Evolutionary conservation across 371 early-diverging fungal species (phyloP).

Genomic region (Lichtheimia hyalospora): DNA sequence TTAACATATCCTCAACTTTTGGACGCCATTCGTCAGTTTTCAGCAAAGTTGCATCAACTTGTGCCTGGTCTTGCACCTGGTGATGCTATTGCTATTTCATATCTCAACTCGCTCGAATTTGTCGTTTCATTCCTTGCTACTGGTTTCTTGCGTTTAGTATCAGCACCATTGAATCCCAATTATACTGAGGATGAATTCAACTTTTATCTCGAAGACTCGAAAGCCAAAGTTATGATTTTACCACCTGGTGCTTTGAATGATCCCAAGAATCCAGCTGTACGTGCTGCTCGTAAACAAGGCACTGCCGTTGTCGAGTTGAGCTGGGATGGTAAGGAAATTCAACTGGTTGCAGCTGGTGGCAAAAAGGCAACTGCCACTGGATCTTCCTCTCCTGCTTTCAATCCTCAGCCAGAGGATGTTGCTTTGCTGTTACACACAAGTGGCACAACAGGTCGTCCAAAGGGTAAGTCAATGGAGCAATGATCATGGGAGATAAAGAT

Average conservation of each 20-base stretch:
- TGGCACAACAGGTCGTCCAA: conserved; percentile 84
- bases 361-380: not conserved
- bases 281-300: conserved; percentile 61
- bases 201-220: conserved; percentile 79
- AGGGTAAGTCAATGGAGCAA: conserved; percentile 46
- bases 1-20: conserved; percentile 38
- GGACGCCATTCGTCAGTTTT: conserved; percentile 36
- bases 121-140: conserved; percentile 70
- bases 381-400: conserved; percentile 9
- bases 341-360: conserved; percentile 22
- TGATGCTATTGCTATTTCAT: conserved; percentile 66
- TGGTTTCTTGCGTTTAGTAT: conserved; percentile 59
- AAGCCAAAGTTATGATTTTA: conserved; percentile 64
- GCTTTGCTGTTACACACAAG: conserved; percentile 83
- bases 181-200: conserved; percentile 75
- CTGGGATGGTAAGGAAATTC: conserved; percentile 47
- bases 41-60: conserved; percentile 25
- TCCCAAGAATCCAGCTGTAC: conserved; percentile 55
- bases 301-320: conserved; percentile 55
- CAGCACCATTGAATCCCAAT: conserved; percentile 80
- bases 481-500: not conserved
- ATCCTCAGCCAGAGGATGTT: conserved; percentile 56
- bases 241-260: conserved; percentile 50
- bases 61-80: conserved; percentile 52
- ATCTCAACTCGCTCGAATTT: conserved; percentile 74